Percentiles rank a stretch among this genome's conserved stretches.
Evolutionary conservation across 1,139 yeast genomes (phyloP).

Genomic region (Pichia sp.): DNA sequence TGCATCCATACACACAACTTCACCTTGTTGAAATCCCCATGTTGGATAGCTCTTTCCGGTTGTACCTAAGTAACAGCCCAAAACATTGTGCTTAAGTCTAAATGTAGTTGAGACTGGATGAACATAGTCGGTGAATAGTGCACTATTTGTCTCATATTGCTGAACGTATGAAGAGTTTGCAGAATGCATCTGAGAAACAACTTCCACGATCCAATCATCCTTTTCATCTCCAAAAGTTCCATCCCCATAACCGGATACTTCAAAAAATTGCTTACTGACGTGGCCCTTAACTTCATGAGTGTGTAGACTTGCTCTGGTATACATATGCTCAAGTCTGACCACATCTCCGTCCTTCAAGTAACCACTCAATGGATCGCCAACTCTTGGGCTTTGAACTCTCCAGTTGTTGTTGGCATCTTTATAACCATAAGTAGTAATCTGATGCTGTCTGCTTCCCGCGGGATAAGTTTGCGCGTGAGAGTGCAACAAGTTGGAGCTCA

Average conservation of each 20-base stretch:
- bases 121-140: conserved; percentile 27
- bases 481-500: conserved; percentile 62
- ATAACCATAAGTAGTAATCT: conserved; percentile 69
- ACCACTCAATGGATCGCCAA: conserved; percentile 8
- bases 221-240: conserved; percentile 47
- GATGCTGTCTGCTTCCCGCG: conserved; percentile 67
- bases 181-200: conserved; percentile 50
- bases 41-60: conserved; percentile 66
- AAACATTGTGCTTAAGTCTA: conserved; percentile 49
- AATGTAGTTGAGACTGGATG: conserved; percentile 71
- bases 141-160: conserved; percentile 30
- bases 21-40: conserved; percentile 82
- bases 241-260: conserved; percentile 65
- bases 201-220: conserved; percentile 70
- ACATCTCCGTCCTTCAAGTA: conserved; percentile 41
- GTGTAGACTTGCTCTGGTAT: conserved; percentile 50
- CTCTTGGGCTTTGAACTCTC: conserved; percentile 29
- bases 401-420: conserved; percentile 66
- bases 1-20: conserved; percentile 54
- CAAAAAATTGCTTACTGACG: conserved; percentile 43
- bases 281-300: conserved; percentile 48
- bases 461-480: conserved; percentile 67
- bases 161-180: conserved; percentile 37
- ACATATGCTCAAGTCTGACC: conserved; percentile 48
- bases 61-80: conserved; percentile 71